Base-by-base conservation (phyloP, 179 eudicot species). In the Sideroxylon spinosum region DNA sequence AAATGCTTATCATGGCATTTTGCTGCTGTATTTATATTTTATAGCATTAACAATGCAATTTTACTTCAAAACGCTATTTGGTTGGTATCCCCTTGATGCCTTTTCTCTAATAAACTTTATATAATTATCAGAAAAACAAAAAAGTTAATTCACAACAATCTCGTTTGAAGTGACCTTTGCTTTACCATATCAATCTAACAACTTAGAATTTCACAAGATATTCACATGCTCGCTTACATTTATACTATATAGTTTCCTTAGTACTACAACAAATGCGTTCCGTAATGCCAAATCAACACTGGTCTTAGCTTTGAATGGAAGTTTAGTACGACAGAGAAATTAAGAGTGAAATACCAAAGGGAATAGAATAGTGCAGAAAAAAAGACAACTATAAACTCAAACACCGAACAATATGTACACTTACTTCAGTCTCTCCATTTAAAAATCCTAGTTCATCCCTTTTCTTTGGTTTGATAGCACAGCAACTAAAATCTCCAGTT, bases 381-480 rank as follows among this genome's bases (percentile, higher is more conserved):
- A 76, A 48, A 29, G n/a, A 46, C 32, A 81, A 71, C 23, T 16
- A 46, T n/a, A 32, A 44, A 72, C 55, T 68, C 67, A 26, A 22
- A 0, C 1, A 12, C 56, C 8, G 79, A 46, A 32, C 8, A 73
- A 75, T 13, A 37, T 44, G 5, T 19, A 74, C 46, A 77, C 91
- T 85, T 87, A 87, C 91, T 70, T 77, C 19, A 76, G 77, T 80
- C 53, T 77, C 85, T 69, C 61, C 86, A 61, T 29, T 74, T 32
- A 80, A 74, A 61, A 50, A 53, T 53, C 57, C 74, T 67, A 79
- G 71, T 29, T 78, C 88, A 29, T 68, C 82, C 77, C 81, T 63
- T 68, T 70, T 87, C 80, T 59, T 87, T 81, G 95, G 91, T 83
- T 80, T 88, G 56, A 75, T 84, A 48, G 93, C 90, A 83, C 93